Conservation (phyloP, 2,329 filamentous ascomycete genomes). For the Monosporascus sp. region DNA sequence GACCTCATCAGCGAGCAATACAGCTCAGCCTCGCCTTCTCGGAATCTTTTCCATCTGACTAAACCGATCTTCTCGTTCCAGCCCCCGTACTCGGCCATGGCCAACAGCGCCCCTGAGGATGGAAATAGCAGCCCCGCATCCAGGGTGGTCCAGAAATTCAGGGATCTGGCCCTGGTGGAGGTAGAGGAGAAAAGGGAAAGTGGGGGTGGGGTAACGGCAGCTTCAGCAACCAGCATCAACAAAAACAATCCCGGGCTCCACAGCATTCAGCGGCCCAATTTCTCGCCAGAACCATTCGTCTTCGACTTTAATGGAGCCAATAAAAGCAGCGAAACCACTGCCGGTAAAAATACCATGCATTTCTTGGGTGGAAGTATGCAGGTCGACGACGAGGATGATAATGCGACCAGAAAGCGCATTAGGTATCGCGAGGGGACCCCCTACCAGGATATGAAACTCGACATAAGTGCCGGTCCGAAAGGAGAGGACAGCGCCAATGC, state of each 20-base stretch:
- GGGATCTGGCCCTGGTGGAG: slow-evolving; percentile 38
- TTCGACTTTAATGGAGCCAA: slow-evolving; percentile 24
- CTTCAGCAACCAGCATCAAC: slow-evolving; percentile 9
- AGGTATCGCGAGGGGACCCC: slow-evolving; percentile 25
- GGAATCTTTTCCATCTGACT: slow-evolving; percentile 8
- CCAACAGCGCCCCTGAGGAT: slow-evolving; percentile 29
- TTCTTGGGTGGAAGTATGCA: slow-evolving; percentile 17
- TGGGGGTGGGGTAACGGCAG: slow-evolving; percentile 31
- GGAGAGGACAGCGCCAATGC: slow-evolving; percentile 8
- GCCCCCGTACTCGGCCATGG: slow-evolving; percentile 18
- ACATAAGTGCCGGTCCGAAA: slow-evolving; percentile 2
- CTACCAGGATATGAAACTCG: neutral
- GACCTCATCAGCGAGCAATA: slow-evolving; percentile 24
- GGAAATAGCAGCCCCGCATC: slow-evolving; percentile 48
- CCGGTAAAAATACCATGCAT: neutral
- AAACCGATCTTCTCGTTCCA: slow-evolving; percentile 41
- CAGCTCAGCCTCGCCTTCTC: slow-evolving; percentile 24
- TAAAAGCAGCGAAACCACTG: slow-evolving; percentile 1
- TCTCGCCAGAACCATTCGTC: slow-evolving; percentile 14
- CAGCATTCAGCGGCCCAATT: slow-evolving; percentile 4
- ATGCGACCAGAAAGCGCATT: slow-evolving; percentile 31
- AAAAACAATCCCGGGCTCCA: slow-evolving; percentile 1
- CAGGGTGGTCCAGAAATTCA: slow-evolving; percentile 46
- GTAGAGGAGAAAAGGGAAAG: slow-evolving; percentile 11
- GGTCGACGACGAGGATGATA: slow-evolving; percentile 25